These are phyloP conservation scores for Stachybotrys elegans DNA, from an alignment of 2,329 filamentous ascomycete species.

Conservation along the genomic window DNA sequence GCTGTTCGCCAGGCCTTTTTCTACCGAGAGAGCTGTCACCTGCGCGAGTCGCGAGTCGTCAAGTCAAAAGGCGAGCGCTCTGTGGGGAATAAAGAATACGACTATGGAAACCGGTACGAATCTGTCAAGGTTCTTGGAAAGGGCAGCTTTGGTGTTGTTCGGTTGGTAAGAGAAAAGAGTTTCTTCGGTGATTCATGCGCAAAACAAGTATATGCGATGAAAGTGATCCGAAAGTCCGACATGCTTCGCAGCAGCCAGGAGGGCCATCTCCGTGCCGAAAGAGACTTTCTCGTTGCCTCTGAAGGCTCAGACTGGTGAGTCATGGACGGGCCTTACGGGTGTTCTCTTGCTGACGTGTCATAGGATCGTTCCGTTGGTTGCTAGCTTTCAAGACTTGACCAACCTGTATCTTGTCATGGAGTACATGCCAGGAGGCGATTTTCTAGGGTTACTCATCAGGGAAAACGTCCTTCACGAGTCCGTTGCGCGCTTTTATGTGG, in stretches of 20 bases:
- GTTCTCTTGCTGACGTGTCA: background rate
- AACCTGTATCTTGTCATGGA: conserved; percentile 96
- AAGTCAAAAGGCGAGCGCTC: conserved; percentile 50
- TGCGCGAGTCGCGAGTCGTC: conserved; percentile 67
- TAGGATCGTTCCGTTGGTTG: conserved; percentile 79
- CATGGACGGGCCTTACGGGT: background rate
- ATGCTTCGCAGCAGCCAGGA: conserved; percentile 92
- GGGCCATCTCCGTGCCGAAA: conserved; percentile 83
- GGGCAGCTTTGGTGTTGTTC: conserved; percentile 90
- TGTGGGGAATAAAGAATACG: conserved; percentile 4
- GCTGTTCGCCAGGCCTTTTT: conserved; percentile 54
- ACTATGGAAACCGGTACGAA: conserved; percentile 53
- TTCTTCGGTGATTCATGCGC: conserved; percentile 20
- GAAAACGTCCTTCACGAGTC: conserved; percentile 78
- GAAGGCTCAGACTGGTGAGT: conserved; percentile 75
- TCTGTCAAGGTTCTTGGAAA: conserved; percentile 79
- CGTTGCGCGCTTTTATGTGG: conserved; percentile 79
- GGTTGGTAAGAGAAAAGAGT: conserved; percentile 67
- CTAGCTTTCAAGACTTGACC: conserved; percentile 81
- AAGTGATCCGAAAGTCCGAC: conserved; percentile 88
- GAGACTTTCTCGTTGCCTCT: conserved; percentile 85
- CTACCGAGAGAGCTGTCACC: conserved; percentile 64
- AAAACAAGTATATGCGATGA: conserved; percentile 82
- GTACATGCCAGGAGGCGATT: conserved; percentile 96
- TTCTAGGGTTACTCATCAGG: conserved; percentile 78